phyloP scores from a whole-genome alignment of 139 green algal genomes.

The Chlamydomonas sphaeroides region DNA sequence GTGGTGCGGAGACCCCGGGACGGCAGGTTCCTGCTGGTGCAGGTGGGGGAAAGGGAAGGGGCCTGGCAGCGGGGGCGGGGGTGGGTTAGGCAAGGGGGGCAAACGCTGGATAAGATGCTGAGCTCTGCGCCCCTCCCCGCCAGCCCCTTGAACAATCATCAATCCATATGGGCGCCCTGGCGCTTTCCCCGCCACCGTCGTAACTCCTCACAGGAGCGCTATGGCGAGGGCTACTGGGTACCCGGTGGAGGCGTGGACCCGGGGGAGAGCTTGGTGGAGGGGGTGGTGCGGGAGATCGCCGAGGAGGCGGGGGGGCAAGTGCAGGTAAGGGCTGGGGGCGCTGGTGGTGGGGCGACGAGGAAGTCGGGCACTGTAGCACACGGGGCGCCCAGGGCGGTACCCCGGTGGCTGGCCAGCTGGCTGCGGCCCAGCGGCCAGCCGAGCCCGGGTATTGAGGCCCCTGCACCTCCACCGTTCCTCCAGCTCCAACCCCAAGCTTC shows the following conservation, averaged over 20 bases:
- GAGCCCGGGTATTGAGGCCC: no score
- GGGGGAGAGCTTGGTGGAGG: conserved; percentile 46
- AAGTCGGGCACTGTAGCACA: neutral
- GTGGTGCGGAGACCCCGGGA: conserved; percentile 45
- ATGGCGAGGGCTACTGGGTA: conserved; percentile 49
- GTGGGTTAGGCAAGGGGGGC: neutral
- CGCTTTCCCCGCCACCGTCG: no score
- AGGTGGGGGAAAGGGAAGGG: conserved; percentile 4
- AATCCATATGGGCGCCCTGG: no score
- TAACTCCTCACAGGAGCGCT: conserved; percentile 44
- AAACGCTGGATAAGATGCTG: neutral
- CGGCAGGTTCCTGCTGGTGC: conserved; percentile 53
- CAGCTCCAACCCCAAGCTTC: no score
- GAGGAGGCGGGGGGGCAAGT: neutral
- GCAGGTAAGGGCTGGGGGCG: neutral
- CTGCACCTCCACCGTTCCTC: neutral
- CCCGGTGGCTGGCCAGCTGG: no score
- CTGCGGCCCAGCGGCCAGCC: no score
- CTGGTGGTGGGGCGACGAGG: neutral
- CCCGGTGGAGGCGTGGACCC: conserved; percentile 54
- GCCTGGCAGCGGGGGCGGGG: no score
- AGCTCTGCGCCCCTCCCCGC: no score
- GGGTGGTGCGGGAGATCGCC: neutral
- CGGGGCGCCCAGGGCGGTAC: no score
- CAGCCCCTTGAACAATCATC: no score